Base-by-base conservation (phyloP, 73 alveolate genomes). In the Paramecium sexaurelia region DNA sequence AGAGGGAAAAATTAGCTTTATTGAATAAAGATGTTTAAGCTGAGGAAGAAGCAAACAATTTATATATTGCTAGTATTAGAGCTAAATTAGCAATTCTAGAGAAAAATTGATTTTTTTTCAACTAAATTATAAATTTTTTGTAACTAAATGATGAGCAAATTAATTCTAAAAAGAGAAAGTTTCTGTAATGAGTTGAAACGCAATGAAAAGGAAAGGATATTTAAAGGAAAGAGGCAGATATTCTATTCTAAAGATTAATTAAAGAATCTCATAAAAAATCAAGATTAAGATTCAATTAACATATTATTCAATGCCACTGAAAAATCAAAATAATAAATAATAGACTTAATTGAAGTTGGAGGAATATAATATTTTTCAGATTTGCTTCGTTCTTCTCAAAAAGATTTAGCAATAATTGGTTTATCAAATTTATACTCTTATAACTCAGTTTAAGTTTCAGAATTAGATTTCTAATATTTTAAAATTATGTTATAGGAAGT, bases 11-110 rank as follows among this genome's bases (percentile, higher is more conserved):
- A 67, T 57, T 75, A 55, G 87, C 88, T 1, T 45, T 35, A 36
- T 15, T 41, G 19, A 88, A 66, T 17, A 41, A 47, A 43, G 90
- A 88, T 43, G 11, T 41, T n/a, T 73, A 88, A 29, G 94, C 94
- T 20, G 85, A 88, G 26, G 94, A 88, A 39, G 85, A 88, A 41
- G 94, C 94, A 24, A 88, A 88, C 19, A 88, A 88, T 69, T 84
- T 88, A 29, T 88, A 88, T 27, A 88, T 88, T 43, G 94, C 85
- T 7, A 68, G 91, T 20, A 88, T 88, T 3, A 88, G 75, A 69
- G 94, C 94, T 43, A 88, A 88, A 29, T 15, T 88, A 24, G 94
- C 94, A 5, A 61, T 61, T 22, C 13, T 61, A 27, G 83, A 61
- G 26, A 61, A 61, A 61, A 61, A 61, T 61, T 61, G 83, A 61